Percentiles rank a stretch among this genome's conserved stretches.
Conservation (phyloP, 2,329 filamentous ascomycete species). For the Xylariaceae sp. region DNA sequence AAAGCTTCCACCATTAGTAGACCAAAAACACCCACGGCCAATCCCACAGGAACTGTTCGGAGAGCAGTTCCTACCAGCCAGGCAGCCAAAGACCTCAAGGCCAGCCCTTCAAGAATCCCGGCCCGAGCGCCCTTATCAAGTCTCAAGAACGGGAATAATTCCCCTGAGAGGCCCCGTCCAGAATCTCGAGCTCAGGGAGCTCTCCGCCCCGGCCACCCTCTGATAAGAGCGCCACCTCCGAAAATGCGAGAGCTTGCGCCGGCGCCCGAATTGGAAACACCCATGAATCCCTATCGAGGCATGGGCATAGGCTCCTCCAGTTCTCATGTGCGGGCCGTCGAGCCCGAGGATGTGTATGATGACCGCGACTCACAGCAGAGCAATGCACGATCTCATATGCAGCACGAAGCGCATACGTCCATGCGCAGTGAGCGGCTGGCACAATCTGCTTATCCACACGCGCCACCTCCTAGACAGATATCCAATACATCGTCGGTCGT, state of each 20-base stretch:
- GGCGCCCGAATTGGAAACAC: conserved; percentile 49
- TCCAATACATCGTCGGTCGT: conserved; percentile 72
- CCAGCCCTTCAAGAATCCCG: conserved; percentile 66
- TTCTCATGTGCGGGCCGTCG: conserved; percentile 54
- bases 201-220: conserved; percentile 51
- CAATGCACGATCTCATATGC: conserved; percentile 33
- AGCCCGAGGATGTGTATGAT: conserved; percentile 84
- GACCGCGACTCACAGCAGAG: conserved; percentile 50
- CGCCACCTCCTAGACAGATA: conserved; percentile 57
- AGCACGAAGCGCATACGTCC: conserved; percentile 33
- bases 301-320: conserved; percentile 49
- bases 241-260: conserved; percentile 80
- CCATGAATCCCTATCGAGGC: conserved; percentile 45
- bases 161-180: conserved; percentile 64
- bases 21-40: conserved; percentile 55
- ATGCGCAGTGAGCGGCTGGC: conserved; percentile 37
- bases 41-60: conserved; percentile 29
- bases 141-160: conserved; percentile 70
- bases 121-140: conserved; percentile 66
- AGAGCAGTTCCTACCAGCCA: conserved; percentile 28
- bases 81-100: conserved; percentile 30
- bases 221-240: conserved; percentile 69
- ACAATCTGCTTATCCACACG: conserved; percentile 38
- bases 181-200: conserved; percentile 43
- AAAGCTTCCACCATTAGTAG: conserved; percentile 36